These are phyloP conservation scores for Sphagnum contortum DNA, from an alignment of 225 moss, liverwort and hornwort genomes.

Conservation along the genomic window DNA sequence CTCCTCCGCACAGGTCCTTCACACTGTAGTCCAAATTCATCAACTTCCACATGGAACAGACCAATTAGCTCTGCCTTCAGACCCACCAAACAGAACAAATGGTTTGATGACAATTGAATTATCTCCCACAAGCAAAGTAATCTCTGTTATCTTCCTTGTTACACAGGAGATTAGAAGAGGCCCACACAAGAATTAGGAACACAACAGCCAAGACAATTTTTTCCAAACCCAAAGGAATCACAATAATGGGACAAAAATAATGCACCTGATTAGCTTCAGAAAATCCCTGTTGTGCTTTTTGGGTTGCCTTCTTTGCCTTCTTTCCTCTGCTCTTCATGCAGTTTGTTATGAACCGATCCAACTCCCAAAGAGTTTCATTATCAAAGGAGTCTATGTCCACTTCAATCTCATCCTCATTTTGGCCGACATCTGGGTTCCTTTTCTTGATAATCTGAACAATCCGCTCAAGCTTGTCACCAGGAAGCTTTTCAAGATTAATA, in stretches of 20 bases:
- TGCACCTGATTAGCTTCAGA: slow-evolving; percentile 24
- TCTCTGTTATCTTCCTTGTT: too few relatives aligned
- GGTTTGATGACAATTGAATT: too few relatives aligned
- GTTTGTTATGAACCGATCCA: slow-evolving; percentile 67
- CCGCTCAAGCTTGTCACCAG: slow-evolving; percentile 62
- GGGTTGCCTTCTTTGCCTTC: slow-evolving; percentile 23
- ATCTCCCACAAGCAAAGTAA: too few relatives aligned
- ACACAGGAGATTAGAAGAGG: too few relatives aligned
- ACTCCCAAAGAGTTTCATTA: slow-evolving; percentile 75
- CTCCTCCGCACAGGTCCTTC: too few relatives aligned
- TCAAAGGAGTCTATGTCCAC: slow-evolving; percentile 70
- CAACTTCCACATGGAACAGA: too few relatives aligned
- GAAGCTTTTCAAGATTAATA: slow-evolving; percentile 53
- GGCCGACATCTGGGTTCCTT: slow-evolving; percentile 15
- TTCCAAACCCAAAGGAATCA: too few relatives aligned
- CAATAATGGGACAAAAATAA: background rate
- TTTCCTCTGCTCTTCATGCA: slow-evolving; percentile 77
- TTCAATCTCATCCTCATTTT: slow-evolving; percentile 55
- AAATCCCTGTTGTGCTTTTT: slow-evolving; percentile 14
- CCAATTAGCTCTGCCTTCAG: too few relatives aligned
- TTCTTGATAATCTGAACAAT: slow-evolving; percentile 87
- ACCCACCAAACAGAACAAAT: too few relatives aligned
- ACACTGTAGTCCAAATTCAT: too few relatives aligned
- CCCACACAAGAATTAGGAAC: too few relatives aligned
- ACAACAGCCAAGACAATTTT: too few relatives aligned